A percentile compares a stretch with the other conserved stretches of the same genome.
Evolutionary conservation across 176 grass and related monocot genomes (phyloP).

Genomic region (Themeda triandra): DNA sequence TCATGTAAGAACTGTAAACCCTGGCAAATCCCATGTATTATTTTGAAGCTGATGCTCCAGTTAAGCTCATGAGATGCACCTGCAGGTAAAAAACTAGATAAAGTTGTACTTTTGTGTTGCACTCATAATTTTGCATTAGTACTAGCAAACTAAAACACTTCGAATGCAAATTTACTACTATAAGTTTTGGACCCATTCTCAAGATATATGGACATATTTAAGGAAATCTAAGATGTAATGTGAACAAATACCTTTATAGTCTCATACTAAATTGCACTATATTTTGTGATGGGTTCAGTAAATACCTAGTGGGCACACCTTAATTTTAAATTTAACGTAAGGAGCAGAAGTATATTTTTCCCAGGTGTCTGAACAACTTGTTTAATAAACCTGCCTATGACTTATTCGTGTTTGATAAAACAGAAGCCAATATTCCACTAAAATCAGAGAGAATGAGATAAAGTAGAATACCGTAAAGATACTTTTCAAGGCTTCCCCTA

Average conservation of each 20-base stretch:
- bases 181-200: background rate
- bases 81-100: background rate
- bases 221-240: background rate
- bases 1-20: constrained; percentile 13
- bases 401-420: background rate
- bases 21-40: background rate
- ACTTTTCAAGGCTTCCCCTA: constrained; percentile 17
- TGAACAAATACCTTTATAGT: background rate
- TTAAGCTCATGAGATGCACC: background rate
- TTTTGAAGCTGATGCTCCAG: background rate
- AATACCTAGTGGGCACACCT: background rate
- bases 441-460: background rate
- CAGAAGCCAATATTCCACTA: background rate
- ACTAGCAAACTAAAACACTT: background rate
- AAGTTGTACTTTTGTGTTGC: background rate
- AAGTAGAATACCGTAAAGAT: constrained; percentile 15
- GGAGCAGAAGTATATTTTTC: background rate
- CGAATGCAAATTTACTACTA: background rate
- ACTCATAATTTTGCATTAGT: background rate
- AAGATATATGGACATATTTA: background rate
- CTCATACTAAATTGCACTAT: background rate
- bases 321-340: background rate
- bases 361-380: background rate
- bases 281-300: background rate
- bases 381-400: background rate